Evolutionary conservation across 2,329 filamentous ascomycete species (phyloP).

Genomic region (Diplodia corticola): DNA sequence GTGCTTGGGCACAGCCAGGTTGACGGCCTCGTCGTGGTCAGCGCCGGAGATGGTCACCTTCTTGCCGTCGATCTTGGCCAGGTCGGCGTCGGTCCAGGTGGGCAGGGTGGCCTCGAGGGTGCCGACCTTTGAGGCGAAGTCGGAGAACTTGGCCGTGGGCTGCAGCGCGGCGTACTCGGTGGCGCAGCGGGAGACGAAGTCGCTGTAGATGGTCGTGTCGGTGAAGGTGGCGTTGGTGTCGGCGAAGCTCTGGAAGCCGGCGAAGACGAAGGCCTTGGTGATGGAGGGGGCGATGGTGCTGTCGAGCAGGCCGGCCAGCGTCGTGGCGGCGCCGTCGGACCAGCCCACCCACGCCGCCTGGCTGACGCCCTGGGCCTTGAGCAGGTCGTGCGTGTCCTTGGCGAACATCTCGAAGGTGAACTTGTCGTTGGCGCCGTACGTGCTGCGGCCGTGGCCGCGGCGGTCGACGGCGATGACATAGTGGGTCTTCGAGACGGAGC

Average conservation of each 20-base stretch:
- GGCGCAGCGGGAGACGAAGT: constrained; percentile 40
- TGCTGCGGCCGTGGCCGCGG: constrained; percentile 46
- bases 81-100: constrained; percentile 30
- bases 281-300: constrained; percentile 35
- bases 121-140: constrained; percentile 42
- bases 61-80: constrained; percentile 29
- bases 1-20: constrained; percentile 38
- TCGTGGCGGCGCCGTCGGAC: constrained; percentile 46
- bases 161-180: constrained; percentile 42
- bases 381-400: constrained; percentile 38
- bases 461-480: constrained; percentile 46
- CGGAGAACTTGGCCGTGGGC: constrained; percentile 39
- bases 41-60: constrained; percentile 35
- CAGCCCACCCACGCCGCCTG: constrained; percentile 43
- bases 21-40: constrained; percentile 44
- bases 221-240: constrained; percentile 42
- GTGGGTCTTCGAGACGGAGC: constrained; percentile 33
- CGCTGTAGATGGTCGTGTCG: constrained; percentile 36
- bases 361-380: constrained; percentile 34
- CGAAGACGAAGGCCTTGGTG: constrained; percentile 46
- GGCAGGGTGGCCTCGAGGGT: constrained; percentile 43
- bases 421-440: constrained; percentile 37
- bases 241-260: constrained; percentile 34
- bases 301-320: constrained; percentile 41
- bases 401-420: constrained; percentile 46